Percentiles rank a stretch among this genome's conserved stretches.
Evolutionary conservation across 805 yeast species (phyloP).

Genomic region (Wickerhamomyces alni): DNA sequence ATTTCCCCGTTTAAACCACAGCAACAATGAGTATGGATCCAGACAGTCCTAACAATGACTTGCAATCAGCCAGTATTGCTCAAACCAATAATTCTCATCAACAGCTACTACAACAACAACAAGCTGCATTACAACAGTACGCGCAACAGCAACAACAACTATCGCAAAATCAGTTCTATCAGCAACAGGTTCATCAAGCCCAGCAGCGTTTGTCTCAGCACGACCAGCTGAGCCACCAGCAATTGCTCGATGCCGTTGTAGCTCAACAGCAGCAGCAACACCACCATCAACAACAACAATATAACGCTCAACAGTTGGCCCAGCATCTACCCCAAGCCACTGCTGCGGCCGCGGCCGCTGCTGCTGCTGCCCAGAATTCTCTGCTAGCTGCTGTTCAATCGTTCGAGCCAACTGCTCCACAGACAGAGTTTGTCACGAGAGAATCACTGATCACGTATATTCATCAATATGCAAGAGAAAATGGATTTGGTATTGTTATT

Average conservation of each 20-base stretch:
- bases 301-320: conserved; percentile 16
- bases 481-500: conserved; percentile 26
- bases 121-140: conserved; percentile 6
- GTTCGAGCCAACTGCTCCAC: conserved; percentile 19
- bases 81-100: conserved; percentile 15
- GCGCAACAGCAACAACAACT: conserved; percentile 18
- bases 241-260: conserved; percentile 4
- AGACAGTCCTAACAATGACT: conserved; percentile 17
- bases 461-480: conserved; percentile 24
- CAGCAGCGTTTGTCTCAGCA: conserved; percentile 13
- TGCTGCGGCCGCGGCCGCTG: conserved; percentile 8
- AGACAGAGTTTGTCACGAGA: conserved; percentile 18
- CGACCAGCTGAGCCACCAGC: conserved; percentile 13
- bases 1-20: not conserved
- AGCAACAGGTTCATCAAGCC: conserved; percentile 17
- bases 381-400: conserved; percentile 5
- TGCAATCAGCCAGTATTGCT: conserved; percentile 19
- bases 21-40: conserved; percentile 15
- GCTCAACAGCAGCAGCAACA: conserved; percentile 7
- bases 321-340: conserved; percentile 18
- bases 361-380: conserved; percentile 2
- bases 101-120: conserved; percentile 17
- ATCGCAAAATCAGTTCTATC: conserved; percentile 13
- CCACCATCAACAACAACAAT: conserved; percentile 9
- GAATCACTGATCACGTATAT: conserved; percentile 21